These are phyloP conservation scores for Saxophila tyrrhenica DNA, from an alignment of 495 filamentous ascomycete species.

Conservation along the genomic window DNA sequence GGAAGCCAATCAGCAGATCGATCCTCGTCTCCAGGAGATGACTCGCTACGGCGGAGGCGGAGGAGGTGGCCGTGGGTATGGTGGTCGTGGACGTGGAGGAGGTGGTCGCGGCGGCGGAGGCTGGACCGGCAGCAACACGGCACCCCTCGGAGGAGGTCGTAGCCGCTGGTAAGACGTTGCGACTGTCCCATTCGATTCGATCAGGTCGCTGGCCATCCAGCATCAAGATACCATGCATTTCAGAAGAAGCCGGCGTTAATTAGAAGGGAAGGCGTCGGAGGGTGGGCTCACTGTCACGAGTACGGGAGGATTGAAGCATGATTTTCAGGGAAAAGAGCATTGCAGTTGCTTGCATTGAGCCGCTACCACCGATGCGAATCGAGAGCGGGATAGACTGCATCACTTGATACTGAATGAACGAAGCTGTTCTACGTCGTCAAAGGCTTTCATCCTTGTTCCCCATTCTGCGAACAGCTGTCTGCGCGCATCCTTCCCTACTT, in stretches of 20 bases:
- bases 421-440: too few species aligned
- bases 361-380: too few species aligned
- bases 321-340: not conserved
- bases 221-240: not conserved
- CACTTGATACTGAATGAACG: too few species aligned
- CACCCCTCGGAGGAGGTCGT: slow-evolving; percentile 27
- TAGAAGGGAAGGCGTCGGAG: not conserved
- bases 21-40: slow-evolving; percentile 93
- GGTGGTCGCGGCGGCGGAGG: slow-evolving; percentile 45
- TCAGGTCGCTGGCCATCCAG: not conserved
- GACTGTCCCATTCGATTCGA: not conserved
- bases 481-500: too few species aligned
- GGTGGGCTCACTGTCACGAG: not conserved
- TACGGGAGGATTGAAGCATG: not conserved
- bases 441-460: too few species aligned
- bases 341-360: too few species aligned
- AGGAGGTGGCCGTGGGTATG: slow-evolving; percentile 33
- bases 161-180: slow-evolving; percentile 28
- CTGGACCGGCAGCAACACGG: slow-evolving; percentile 27
- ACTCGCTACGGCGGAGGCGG: slow-evolving; percentile 82
- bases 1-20: slow-evolving; percentile 97
- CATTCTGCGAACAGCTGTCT: too few species aligned
- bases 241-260: not conserved
- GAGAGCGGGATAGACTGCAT: not conserved
- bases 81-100: slow-evolving; percentile 48